Base-by-base conservation (phyloP, 2,329 filamentous ascomycete genomes). In the Talaromyces islandicus region DNA sequence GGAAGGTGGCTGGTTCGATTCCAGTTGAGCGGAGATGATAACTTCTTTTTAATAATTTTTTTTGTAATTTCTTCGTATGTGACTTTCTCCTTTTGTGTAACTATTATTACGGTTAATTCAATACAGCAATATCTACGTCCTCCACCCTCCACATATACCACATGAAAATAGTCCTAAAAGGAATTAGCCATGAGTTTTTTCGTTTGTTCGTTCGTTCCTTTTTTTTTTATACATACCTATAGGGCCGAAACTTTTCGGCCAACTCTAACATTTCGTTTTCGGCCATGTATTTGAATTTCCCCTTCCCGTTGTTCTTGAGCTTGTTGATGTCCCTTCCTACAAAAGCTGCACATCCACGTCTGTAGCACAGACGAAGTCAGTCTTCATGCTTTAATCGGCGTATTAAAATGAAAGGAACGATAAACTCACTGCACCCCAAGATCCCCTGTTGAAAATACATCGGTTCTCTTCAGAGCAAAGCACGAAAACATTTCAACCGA, bases 241-340 rank as follows among this genome's bases (percentile, higher is more conserved):
- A 97, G 3, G 93, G 94, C 60, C 83, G 83, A 73, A 96, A 99
- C 70, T 81, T 85, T 60, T 88, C 89, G 12, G 91, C 87, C 64
- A 91, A 81, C 65, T 92, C 89, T 62, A 88, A 73, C 94, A 99
- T 97, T 62, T 97, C 94, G 71, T 86, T 84, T 77, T 97, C 94
- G 38, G 83, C 84, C 92, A 97, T 96, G 74, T 97, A 99, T 80
- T 97, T 97, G 88, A 92, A 97, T 78, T 97, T 97, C 51, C 90
- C 90, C 32, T 88, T 88, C 27, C 86, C 87, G 64, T 86, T 90
- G 38, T 78, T 80, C 77, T 95, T 97, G 61, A 97, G 77, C 76
- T 93, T 96, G 52, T 80, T 85, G 24, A 97, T 86, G 71, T 97
- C 91, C 61, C 85, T 85, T 1, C 94, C 94, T 54, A 87, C 81